These are phyloP conservation scores for Arthrobotrys entomopaga DNA, from an alignment of 2,329 filamentous ascomycete genomes.

Conservation along the genomic window DNA sequence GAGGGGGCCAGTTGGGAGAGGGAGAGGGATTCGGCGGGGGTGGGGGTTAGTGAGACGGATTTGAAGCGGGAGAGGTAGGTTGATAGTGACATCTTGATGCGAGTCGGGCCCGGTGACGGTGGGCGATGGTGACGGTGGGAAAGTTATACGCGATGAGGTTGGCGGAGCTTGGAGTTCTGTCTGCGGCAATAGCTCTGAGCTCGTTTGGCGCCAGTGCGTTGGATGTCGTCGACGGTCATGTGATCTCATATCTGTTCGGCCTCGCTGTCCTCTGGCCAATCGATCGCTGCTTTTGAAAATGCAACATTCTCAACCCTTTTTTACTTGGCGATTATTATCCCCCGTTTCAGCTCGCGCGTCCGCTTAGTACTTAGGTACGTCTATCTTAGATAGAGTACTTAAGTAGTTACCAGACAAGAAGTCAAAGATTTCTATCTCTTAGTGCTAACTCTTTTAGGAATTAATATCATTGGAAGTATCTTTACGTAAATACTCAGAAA, in stretches of 20 bases:
- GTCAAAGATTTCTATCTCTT: too few species aligned
- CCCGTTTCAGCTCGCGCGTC: too few species aligned
- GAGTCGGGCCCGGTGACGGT: neutral
- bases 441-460: too few species aligned
- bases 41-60: conserved; percentile 55
- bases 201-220: conserved; percentile 59
- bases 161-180: conserved; percentile 65
- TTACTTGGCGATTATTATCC: too few species aligned
- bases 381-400: too few species aligned
- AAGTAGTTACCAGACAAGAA: too few species aligned
- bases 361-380: too few species aligned
- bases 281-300: neutral
- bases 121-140: neutral
- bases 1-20: conserved; percentile 60
- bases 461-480: too few species aligned
- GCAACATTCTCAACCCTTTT: neutral
- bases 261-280: neutral
- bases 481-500: too few species aligned
- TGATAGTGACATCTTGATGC: conserved; percentile 44
- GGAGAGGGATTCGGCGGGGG: conserved; percentile 56
- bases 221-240: conserved; percentile 42
- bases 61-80: conserved; percentile 57
- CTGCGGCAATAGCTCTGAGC: neutral
- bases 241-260: conserved; percentile 27
- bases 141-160: conserved; percentile 61